Conservation (phyloP, 306 rosid genomes). For the Lathyrus oleraceus region DNA sequence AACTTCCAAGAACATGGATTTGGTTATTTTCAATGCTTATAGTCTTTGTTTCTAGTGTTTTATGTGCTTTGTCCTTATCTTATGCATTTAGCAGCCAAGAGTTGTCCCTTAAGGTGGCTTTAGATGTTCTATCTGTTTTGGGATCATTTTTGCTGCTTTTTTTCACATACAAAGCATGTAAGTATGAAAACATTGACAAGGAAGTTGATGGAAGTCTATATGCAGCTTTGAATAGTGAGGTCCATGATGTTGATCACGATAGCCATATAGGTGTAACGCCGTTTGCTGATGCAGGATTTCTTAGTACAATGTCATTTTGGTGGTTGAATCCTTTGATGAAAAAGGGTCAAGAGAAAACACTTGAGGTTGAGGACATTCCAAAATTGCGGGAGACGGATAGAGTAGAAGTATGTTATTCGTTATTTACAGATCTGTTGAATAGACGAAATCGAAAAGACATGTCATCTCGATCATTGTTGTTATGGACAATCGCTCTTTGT, state of each 20-base stretch:
- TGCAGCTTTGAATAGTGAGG: conserved; percentile 46
- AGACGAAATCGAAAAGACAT: conserved; percentile 36
- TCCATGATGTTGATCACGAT: conserved; percentile 32
- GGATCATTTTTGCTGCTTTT: conserved; percentile 35
- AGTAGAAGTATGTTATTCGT: conserved; percentile 57
- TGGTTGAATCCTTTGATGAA: conserved; percentile 81
- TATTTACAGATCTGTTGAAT: conserved; percentile 45
- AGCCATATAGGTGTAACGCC: conserved; percentile 36
- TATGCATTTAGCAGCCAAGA: conserved; percentile 32
- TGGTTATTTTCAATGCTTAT: conserved; percentile 40
- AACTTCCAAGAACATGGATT: conserved; percentile 40
- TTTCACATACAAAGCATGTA: conserved; percentile 41
- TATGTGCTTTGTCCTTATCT: conserved; percentile 43
- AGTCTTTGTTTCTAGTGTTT: conserved; percentile 30
- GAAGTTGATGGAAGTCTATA: conserved; percentile 37
- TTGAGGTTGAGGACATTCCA: conserved; percentile 65
- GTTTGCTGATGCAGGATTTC: conserved; percentile 58
- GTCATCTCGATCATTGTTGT: conserved; percentile 42
- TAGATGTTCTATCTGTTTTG: conserved; percentile 39
- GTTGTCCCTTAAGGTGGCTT: conserved; percentile 35
- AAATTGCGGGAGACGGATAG: conserved; percentile 47
- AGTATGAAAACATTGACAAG: conserved; percentile 29
- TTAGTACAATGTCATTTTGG: conserved; percentile 56
- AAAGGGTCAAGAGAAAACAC: conserved; percentile 55
- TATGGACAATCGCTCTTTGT: conserved; percentile 53